Conservation (phyloP, 2,329 filamentous ascomycete species). For the Pseudogymnoascus verrucosus region DNA sequence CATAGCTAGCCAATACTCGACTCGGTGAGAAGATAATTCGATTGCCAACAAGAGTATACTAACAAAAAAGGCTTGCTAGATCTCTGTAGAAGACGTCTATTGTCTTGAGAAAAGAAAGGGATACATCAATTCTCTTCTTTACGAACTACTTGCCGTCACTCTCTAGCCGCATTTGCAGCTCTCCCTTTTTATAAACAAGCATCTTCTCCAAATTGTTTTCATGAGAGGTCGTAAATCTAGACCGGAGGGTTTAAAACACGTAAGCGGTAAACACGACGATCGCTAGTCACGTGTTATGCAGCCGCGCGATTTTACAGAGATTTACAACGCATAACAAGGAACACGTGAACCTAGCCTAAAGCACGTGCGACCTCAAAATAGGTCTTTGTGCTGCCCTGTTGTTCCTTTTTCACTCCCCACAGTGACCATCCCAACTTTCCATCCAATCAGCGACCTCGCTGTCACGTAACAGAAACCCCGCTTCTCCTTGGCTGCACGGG, state of each 20-base stretch:
- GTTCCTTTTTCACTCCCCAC: conserved; percentile 13
- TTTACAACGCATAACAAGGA: not conserved
- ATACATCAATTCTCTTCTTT: too few relatives aligned
- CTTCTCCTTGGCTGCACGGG: not conserved
- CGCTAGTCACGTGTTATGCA: not conserved
- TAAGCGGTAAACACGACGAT: too few relatives aligned
- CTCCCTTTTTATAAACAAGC: not conserved
- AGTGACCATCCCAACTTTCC: conserved; percentile 16
- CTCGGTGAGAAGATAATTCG: not conserved
- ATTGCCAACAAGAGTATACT: not conserved
- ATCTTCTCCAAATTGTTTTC: too few relatives aligned
- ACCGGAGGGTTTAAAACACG: too few relatives aligned
- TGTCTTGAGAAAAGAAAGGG: too few relatives aligned
- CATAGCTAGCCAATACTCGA: not conserved
- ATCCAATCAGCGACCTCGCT: not conserved
- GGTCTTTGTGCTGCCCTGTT: not conserved
- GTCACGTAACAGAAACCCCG: not conserved
- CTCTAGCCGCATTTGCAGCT: too few relatives aligned
- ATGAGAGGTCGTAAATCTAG: too few relatives aligned
- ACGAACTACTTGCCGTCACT: too few relatives aligned
- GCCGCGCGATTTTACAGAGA: not conserved
- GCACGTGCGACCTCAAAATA: not conserved
- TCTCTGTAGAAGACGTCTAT: too few relatives aligned
- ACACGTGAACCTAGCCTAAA: not conserved
- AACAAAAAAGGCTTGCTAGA: not conserved